Evolutionary conservation across 2,329 filamentous ascomycete genomes (phyloP).

Genomic region (Xylaria sp.): DNA sequence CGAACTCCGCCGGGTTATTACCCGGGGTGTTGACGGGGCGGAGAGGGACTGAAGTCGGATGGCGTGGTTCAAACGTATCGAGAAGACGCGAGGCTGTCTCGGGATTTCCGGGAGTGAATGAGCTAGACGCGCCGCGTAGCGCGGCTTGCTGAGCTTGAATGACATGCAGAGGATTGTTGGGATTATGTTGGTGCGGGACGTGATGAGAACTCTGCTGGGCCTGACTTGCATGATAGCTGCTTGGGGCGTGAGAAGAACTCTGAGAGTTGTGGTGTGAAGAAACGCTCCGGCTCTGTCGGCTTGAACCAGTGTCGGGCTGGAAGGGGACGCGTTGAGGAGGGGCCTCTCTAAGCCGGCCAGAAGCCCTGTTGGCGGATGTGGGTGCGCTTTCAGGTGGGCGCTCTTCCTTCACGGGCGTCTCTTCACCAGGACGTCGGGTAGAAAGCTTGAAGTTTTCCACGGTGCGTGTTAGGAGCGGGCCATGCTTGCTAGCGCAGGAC

Average conservation of each 20-base stretch:
- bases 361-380: conserved; percentile 51
- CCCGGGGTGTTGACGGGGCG: conserved; percentile 70
- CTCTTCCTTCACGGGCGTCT: conserved; percentile 55
- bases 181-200: conserved; percentile 27
- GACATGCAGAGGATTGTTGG: conserved; percentile 29
- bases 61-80: conserved; percentile 64
- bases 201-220: conserved; percentile 24
- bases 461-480: conserved; percentile 70
- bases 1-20: conserved; percentile 66
- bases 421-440: conserved; percentile 52
- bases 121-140: conserved; percentile 34
- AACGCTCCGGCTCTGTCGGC: conserved; percentile 57
- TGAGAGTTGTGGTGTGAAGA: conserved; percentile 40
- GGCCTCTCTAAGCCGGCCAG: conserved; percentile 69
- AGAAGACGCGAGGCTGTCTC: conserved; percentile 57
- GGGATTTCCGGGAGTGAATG: conserved; percentile 49
- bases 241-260: conserved; percentile 20
- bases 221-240: conserved; percentile 22
- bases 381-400: conserved; percentile 49
- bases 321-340: conserved; percentile 80
- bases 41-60: conserved; percentile 58
- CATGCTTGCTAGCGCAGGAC: conserved; percentile 75
- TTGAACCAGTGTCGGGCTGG: conserved; percentile 68
- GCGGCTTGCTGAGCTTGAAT: conserved; percentile 32
- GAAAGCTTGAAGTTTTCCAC: conserved; percentile 64